A percentile compares a stretch with the other conserved stretches of the same genome.
These are phyloP conservation scores for Nitzschia inconspicua DNA, from an alignment of 108 stramenopile species.

Conservation along the genomic window DNA sequence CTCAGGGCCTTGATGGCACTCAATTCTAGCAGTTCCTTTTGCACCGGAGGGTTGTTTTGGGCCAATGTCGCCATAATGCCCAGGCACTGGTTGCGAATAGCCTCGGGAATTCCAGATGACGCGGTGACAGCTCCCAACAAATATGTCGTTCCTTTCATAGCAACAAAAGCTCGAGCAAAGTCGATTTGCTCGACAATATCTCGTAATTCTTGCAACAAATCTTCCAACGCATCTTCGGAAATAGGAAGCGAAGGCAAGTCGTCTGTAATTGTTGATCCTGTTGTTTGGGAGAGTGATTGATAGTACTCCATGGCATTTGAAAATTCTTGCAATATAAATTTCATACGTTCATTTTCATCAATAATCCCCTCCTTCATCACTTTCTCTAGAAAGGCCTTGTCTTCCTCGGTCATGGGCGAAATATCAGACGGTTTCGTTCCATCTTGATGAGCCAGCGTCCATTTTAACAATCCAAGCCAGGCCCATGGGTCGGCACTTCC, in stretches of 20 bases:
- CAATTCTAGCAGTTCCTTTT: slow-evolving; percentile 62
- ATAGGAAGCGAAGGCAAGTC: slow-evolving; percentile 13
- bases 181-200: slow-evolving; percentile 92
- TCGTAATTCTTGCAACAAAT: slow-evolving; percentile 73
- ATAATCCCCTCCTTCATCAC: slow-evolving; percentile 87
- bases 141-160: slow-evolving; percentile 72
- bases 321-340: slow-evolving; percentile 56
- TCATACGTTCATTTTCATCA: slow-evolving; percentile 80
- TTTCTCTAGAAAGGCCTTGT: slow-evolving; percentile 72
- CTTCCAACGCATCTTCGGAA: slow-evolving; percentile 51
- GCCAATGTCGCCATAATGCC: slow-evolving; percentile 65
- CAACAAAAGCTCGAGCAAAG: slow-evolving; percentile 72
- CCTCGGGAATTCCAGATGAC: slow-evolving; percentile 34
- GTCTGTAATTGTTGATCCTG: slow-evolving; percentile 14
- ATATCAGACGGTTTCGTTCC: slow-evolving; percentile 57
- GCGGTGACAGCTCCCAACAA: slow-evolving; percentile 65
- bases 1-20: slow-evolving; percentile 59
- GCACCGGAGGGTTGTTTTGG: slow-evolving; percentile 85
- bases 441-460: slow-evolving; percentile 70
- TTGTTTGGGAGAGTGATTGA: background rate
- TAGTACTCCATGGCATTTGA: slow-evolving; percentile 48
- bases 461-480: slow-evolving; percentile 86
- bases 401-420: slow-evolving; percentile 67
- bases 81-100: slow-evolving; percentile 49
- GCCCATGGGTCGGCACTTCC: slow-evolving; percentile 40